Percentiles rank a stretch among this genome's conserved stretches.
Conservation (phyloP, 2,329 filamentous ascomycete genomes). For the Apiospora hydei region DNA sequence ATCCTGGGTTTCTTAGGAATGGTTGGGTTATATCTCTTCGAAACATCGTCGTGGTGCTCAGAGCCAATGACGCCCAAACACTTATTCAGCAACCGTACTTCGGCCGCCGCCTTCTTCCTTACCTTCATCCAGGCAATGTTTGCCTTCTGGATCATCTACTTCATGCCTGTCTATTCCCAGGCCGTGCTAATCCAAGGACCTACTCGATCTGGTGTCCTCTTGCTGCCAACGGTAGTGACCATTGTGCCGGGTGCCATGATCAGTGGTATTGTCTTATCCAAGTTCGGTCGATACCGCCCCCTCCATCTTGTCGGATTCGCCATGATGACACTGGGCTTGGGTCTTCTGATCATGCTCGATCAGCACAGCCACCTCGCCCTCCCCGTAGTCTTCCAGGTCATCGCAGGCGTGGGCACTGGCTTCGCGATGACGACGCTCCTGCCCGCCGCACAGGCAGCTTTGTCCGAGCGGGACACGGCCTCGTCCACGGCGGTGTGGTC, state of each 20-base stretch:
- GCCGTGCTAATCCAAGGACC: slow-evolving; percentile 44
- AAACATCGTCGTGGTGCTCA: slow-evolving; percentile 6
- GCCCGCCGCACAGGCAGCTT: slow-evolving; percentile 47
- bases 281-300: slow-evolving; percentile 35
- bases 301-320: slow-evolving; percentile 38
- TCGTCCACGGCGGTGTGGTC: slow-evolving; percentile 45
- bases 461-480: slow-evolving; percentile 40
- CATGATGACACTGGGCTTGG: slow-evolving; percentile 44
- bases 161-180: slow-evolving; percentile 55
- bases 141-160: slow-evolving; percentile 46
- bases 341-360: slow-evolving; percentile 47
- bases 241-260: slow-evolving; percentile 33
- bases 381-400: slow-evolving; percentile 48
- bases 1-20: slow-evolving; percentile 48
- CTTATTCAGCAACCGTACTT: slow-evolving; percentile 53
- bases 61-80: slow-evolving; percentile 47
- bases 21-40: slow-evolving; percentile 39
- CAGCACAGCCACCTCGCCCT: slow-evolving; percentile 40
- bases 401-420: slow-evolving; percentile 46
- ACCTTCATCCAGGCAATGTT: slow-evolving; percentile 47
- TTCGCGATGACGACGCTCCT: slow-evolving; percentile 48
- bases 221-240: slow-evolving; percentile 34
- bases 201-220: slow-evolving; percentile 38
- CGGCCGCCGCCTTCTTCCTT: slow-evolving; percentile 37
- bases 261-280: slow-evolving; percentile 37